Percentiles rank a stretch among this genome's conserved stretches.
These are phyloP conservation scores for Puccinia hordei DNA, from an alignment of 1,284 basidiomycete genomes.

Conservation along the genomic window DNA sequence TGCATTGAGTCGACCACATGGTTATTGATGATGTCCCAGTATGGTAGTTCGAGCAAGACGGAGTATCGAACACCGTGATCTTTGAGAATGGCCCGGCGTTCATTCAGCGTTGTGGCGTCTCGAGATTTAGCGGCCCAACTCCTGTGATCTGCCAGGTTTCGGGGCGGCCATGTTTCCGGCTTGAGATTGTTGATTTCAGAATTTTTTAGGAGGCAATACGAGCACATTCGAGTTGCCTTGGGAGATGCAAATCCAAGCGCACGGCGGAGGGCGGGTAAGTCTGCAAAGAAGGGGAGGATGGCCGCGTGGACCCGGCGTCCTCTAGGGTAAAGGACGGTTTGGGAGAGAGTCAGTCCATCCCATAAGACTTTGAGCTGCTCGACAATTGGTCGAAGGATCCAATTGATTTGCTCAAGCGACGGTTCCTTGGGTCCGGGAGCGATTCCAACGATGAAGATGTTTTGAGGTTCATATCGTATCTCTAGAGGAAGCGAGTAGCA, in stretches of 20 bases:
- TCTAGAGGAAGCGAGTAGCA: constrained; percentile 53
- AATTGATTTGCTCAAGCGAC: constrained; percentile 56
- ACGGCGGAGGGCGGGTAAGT: constrained; percentile 51
- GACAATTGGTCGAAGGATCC: constrained; percentile 57
- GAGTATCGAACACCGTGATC: constrained; percentile 43
- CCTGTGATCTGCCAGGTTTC: constrained; percentile 19
- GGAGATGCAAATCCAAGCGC: constrained; percentile 48
- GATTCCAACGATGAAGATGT: constrained; percentile 61
- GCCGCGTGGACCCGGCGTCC: constrained; percentile 14
- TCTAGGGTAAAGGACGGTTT: constrained; percentile 1
- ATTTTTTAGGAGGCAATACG: constrained; percentile 41
- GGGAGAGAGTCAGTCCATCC: constrained; percentile 55
- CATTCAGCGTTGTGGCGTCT: not conserved
- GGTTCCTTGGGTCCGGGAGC: constrained; percentile 57
- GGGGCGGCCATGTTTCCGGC: constrained; percentile 9
- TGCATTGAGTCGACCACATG: constrained; percentile 48
- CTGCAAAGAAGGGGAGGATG: constrained; percentile 40
- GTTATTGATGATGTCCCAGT: constrained; percentile 44
- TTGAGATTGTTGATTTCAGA: constrained; percentile 31
- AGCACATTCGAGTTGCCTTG: constrained; percentile 49
- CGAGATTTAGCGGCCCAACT: constrained; percentile 13
- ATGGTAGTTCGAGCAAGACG: constrained; percentile 36
- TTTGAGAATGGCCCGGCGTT: not conserved
- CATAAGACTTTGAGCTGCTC: constrained; percentile 58
- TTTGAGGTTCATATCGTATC: constrained; percentile 59